Conservation (phyloP, 352 stramenopile genomes). For the Pythium coloratum region DNA sequence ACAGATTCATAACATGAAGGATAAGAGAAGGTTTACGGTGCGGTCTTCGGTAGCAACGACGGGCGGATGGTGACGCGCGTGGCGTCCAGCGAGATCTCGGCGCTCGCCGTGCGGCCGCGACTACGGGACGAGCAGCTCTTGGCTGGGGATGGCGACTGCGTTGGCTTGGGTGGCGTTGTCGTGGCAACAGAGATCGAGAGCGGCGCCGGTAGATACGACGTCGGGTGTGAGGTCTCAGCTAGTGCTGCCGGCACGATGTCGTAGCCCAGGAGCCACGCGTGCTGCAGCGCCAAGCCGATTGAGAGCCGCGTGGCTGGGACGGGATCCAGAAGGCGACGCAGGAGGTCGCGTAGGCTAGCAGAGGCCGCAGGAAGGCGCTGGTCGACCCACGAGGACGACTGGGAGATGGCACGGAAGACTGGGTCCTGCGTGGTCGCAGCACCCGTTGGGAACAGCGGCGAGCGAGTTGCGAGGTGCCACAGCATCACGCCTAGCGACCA, state of each 20-base stretch:
- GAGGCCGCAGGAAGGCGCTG: conserved; percentile 26
- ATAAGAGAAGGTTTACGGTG: background rate
- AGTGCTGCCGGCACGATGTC: background rate
- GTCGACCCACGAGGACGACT: conserved; percentile 7
- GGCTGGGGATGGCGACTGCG: conserved; percentile 19
- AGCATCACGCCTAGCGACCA: conserved; percentile 78
- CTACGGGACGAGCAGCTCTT: conserved; percentile 23
- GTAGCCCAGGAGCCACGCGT: conserved; percentile 40
- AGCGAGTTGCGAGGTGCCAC: conserved; percentile 64
- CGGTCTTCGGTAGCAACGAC: conserved; percentile 4
- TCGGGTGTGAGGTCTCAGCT: background rate
- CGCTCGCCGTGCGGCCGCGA: conserved; percentile 25
- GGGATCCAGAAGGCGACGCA: conserved; percentile 51
- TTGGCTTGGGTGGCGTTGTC: background rate
- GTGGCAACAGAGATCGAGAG: background rate
- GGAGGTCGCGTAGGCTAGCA: conserved; percentile 37
- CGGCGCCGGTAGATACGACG: background rate
- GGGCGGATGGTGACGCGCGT: conserved; percentile 53
- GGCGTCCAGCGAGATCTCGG: conserved; percentile 61
- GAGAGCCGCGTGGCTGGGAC: conserved; percentile 49
- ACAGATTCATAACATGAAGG: background rate
- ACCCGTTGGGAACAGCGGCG: conserved; percentile 42
- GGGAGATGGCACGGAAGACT: conserved; percentile 47
- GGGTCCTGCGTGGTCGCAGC: conserved; percentile 43
- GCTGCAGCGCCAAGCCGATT: conserved; percentile 45